Percentiles rank a stretch among this genome's conserved stretches.
Conservation (phyloP, 805 yeast species). For the Metschnikowia colocasiae region DNA sequence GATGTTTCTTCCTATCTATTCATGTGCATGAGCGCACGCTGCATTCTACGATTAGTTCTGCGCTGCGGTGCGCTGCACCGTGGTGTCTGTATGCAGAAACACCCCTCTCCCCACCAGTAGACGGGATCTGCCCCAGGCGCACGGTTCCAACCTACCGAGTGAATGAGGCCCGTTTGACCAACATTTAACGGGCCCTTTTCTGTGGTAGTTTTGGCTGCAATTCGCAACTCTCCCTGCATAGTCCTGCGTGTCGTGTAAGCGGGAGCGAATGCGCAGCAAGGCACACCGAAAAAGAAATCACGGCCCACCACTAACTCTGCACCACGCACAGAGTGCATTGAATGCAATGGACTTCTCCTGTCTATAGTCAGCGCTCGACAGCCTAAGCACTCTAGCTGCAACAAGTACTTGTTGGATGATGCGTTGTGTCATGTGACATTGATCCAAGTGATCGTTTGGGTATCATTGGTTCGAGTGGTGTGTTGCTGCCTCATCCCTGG, state of each 20-base stretch:
- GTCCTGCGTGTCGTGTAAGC: constrained; percentile 2
- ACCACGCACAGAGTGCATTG: constrained; percentile 5
- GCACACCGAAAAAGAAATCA: not conserved
- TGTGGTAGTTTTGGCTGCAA: not conserved
- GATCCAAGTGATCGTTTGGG: no score
- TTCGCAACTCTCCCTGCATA: not conserved
- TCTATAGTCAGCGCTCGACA: not conserved
- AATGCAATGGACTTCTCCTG: not conserved
- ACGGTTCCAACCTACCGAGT: no score
- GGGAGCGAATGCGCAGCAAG: constrained; percentile 1
- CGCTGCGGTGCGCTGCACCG: constrained; percentile 2
- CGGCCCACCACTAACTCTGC: not conserved
- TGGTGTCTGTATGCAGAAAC: not conserved
- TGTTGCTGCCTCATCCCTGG: no score
- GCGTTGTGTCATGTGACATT: no score
- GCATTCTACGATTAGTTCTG: not conserved
- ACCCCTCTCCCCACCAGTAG: not conserved
- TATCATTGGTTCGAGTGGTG: no score
- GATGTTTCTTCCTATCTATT: not conserved
- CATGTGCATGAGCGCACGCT: constrained; percentile 3
- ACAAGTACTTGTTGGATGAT: no score
- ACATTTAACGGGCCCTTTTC: no score
- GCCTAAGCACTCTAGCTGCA: no score
- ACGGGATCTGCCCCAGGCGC: no score
- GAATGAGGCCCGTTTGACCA: no score